Percentiles rank a stretch among this genome's conserved stretches.
Conservation (phyloP, 1,284 basidiomycete genomes). For the Macrocybe sp. region DNA sequence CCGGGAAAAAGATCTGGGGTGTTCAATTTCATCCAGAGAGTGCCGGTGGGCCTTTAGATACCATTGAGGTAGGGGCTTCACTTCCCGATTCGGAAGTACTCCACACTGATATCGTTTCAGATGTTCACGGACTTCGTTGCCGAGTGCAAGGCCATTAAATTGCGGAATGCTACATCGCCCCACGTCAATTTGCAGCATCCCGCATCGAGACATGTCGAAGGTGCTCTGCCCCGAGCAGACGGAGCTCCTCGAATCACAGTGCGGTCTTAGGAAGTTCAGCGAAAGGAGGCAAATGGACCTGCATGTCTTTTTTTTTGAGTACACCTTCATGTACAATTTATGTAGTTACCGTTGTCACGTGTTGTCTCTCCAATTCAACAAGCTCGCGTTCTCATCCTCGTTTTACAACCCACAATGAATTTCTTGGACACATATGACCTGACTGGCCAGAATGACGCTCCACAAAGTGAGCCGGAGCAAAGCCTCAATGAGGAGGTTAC, state of each 20-base stretch:
- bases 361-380: neutral
- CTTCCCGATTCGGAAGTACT: too few species aligned
- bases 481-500: conserved; percentile 82
- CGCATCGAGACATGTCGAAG: too few species aligned
- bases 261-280: too few species aligned
- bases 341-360: neutral
- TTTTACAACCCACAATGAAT: conserved; percentile 46
- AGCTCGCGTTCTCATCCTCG: conserved; percentile 6
- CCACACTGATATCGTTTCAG: conserved; percentile 27
- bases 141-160: conserved; percentile 64
- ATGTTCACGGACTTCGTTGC: conserved; percentile 91
- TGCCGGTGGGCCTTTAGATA: conserved; percentile 89
- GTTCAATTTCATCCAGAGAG: conserved; percentile 97
- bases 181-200: neutral
- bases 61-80: conserved; percentile 67
- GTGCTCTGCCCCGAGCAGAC: too few species aligned
- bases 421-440: conserved; percentile 68
- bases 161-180: conserved; percentile 14
- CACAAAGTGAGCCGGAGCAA: conserved; percentile 15
- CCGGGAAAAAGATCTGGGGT: conserved; percentile 90
- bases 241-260: too few species aligned
- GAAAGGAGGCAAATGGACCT: too few species aligned
- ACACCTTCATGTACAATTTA: too few species aligned
- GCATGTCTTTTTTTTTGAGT: too few species aligned
- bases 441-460: conserved; percentile 41